Evolutionary conservation across 2,329 filamentous ascomycete genomes (phyloP).

Genomic region (Didymella segeticola): DNA sequence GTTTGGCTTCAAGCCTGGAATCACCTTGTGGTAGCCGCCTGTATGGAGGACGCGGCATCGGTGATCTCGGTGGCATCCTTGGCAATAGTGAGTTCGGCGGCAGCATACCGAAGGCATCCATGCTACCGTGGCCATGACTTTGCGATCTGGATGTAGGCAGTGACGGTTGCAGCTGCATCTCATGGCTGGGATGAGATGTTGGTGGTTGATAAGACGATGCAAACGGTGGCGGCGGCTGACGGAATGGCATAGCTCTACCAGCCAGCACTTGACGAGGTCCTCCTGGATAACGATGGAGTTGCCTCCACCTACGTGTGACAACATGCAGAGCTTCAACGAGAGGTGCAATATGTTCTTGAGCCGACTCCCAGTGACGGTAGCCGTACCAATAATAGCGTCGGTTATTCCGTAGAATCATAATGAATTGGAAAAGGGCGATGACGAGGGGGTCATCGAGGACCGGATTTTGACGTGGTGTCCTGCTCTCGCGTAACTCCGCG

Average conservation of each 20-base stretch:
- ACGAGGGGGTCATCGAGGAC: neutral
- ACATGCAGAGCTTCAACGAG: neutral
- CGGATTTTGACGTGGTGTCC: neutral
- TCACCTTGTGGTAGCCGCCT: too few species aligned
- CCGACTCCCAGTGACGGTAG: neutral
- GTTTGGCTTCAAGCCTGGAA: too few species aligned
- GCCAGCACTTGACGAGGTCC: neutral
- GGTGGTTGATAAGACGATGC: neutral
- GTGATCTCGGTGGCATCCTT: too few species aligned
- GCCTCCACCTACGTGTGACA: neutral
- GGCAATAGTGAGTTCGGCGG: too few species aligned
- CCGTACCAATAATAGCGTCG: neutral
- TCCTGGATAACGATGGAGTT: too few species aligned
- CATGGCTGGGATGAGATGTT: neutral
- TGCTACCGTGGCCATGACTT: too few species aligned
- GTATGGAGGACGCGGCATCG: too few species aligned
- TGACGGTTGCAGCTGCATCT: neutral
- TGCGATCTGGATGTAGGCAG: too few species aligned
- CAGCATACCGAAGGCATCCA: too few species aligned
- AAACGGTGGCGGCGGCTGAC: neutral
- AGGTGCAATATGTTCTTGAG: neutral
- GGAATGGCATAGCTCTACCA: neutral
- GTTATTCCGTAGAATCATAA: neutral
- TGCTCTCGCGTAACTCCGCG: neutral
- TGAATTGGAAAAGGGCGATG: constrained; percentile 1